These are phyloP conservation scores for Paramyrothecium roridum DNA, from an alignment of 2,329 filamentous ascomycete genomes.

Conservation along the genomic window DNA sequence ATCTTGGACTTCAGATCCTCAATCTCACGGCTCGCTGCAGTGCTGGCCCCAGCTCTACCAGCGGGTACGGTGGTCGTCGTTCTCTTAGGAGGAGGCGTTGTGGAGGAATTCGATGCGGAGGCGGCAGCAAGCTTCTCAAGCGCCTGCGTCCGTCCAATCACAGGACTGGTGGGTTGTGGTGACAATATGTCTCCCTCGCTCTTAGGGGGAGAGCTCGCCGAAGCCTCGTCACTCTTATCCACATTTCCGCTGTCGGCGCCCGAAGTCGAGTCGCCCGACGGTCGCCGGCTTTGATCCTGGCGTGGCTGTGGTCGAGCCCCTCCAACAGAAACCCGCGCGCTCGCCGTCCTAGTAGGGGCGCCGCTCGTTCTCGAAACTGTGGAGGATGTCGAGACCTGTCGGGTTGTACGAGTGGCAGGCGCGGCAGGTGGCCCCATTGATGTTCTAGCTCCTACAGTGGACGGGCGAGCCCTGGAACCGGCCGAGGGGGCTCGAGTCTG, in stretches of 20 bases:
- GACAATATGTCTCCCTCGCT: conserved; percentile 49
- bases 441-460: conserved; percentile 50
- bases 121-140: conserved; percentile 49
- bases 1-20: conserved; percentile 89
- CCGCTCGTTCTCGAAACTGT: conserved; percentile 26
- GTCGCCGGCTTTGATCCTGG: conserved; percentile 35
- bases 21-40: conserved; percentile 62
- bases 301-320: conserved; percentile 32
- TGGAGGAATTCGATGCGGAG: conserved; percentile 21
- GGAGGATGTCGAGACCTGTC: conserved; percentile 44
- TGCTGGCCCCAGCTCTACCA: conserved; percentile 35
- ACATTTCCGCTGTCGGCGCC: conserved; percentile 35
- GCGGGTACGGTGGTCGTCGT: conserved; percentile 21
- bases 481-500: conserved; percentile 45
- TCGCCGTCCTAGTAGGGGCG: conserved; percentile 32
- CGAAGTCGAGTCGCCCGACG: conserved; percentile 44
- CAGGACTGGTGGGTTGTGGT: conserved; percentile 48
- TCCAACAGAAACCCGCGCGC: conserved; percentile 36
- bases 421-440: conserved; percentile 67
- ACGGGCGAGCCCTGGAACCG: conserved; percentile 50
- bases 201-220: conserved; percentile 43
- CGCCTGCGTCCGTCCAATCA: conserved; percentile 45
- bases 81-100: conserved; percentile 27
- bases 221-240: conserved; percentile 29
- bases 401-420: conserved; percentile 38